Base-by-base conservation (phyloP, 2,329 filamentous ascomycete species). In the Harringtonia lauricola region DNA sequence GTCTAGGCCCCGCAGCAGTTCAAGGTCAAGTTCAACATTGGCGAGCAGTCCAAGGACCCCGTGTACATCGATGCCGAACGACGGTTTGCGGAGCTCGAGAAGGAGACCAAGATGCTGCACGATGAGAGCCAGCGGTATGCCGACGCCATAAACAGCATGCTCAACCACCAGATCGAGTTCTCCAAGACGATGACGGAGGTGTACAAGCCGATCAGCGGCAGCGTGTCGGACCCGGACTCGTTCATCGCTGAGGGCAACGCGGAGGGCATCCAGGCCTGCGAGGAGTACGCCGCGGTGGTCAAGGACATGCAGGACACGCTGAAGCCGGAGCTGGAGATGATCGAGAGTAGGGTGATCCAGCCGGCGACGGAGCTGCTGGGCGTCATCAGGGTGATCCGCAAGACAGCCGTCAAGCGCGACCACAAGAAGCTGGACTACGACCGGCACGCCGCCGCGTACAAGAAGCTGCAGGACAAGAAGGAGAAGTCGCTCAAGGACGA, bases 391-490 rank as follows among this genome's bases (percentile, higher is more conserved):
- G 79, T 86, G 37, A 94, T 96, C 58, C 83, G 87, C 51, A 98
- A 98, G 66, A 79, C 84, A 18, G 79, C 82, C 12, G 62, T 77
- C 49, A 98, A 98, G 72, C 85, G 92, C 57, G 86, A 96, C 58
- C 92, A 96, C 72, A 98, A 98, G 68, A 86, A 95, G 63, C 74
- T 98, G 46, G 92, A 98, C 64, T 95, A 89, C 62, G 92, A 98
- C 61, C 83, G 90, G 48, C 88, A 88, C 64, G 80, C 82, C 41
- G 71, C 81, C 34, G 72, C 81, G 0, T 71, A 94, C 51, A 98
- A 96, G 71, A 96, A 95, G 68, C 70, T 96, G 35, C 83, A 95
- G 60, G 92, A 96, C 48, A 98, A 98, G 68, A 95, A 95, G 64
- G 92, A 98, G 48, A 94, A 94, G 65, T 83, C 78, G 3, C 67